These are phyloP conservation scores for Corchorus capsularis DNA, from an alignment of 345 rosid species.

Conservation along the genomic window DNA sequence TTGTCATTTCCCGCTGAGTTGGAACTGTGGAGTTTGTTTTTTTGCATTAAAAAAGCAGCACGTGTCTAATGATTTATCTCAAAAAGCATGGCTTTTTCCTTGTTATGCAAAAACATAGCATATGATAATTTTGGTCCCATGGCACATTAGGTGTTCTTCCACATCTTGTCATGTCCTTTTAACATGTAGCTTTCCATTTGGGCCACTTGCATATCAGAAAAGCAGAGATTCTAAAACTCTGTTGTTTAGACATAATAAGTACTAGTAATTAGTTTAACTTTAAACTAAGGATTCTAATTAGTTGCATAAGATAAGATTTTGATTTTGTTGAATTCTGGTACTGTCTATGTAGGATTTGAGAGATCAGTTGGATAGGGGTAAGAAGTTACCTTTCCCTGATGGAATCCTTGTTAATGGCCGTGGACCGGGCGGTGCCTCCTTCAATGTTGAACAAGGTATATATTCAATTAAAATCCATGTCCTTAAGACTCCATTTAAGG, in stretches of 20 bases:
- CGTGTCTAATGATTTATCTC: background rate
- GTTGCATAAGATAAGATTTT: background rate
- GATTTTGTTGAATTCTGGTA: background rate
- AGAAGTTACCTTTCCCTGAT: constrained; percentile 68
- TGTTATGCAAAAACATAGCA: background rate
- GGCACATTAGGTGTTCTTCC: background rate
- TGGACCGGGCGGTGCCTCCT: constrained; percentile 53
- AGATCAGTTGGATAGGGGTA: constrained; percentile 61
- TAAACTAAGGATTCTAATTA: background rate
- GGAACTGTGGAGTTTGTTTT: background rate
- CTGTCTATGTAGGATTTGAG: constrained; percentile 46
- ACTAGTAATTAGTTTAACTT: background rate
- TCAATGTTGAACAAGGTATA: constrained; percentile 81
- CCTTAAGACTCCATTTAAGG: background rate
- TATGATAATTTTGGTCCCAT: background rate
- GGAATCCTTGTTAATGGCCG: constrained; percentile 94
- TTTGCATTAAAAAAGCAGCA: background rate
- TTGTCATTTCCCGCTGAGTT: constrained; percentile 3
- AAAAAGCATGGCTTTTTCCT: background rate
- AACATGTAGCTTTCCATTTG: background rate
- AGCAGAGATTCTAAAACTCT: background rate
- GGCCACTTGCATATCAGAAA: background rate
- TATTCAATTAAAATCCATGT: background rate
- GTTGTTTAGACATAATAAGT: background rate
- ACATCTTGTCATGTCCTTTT: no score